Evolutionary conservation across 345 rosid genomes (phyloP).

Genomic region (Brassica juncea): DNA sequence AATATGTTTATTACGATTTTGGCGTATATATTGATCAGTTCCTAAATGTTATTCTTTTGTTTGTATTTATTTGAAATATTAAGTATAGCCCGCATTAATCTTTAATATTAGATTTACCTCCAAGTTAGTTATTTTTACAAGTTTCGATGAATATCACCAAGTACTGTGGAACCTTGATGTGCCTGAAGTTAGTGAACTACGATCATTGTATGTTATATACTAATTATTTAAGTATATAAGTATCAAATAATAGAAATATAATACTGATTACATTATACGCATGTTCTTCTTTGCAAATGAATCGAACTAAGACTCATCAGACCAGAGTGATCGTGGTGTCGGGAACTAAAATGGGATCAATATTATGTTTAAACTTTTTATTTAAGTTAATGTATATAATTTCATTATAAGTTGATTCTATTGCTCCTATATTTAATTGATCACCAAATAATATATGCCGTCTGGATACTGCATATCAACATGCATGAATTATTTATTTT

Average conservation of each 20-base stretch:
- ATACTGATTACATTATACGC: not conserved
- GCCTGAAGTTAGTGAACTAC: not conserved
- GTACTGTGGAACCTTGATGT: no score
- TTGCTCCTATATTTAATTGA: not conserved
- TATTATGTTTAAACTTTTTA: no score
- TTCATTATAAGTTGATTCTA: no score
- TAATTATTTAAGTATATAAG: not conserved
- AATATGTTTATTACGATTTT: no score
- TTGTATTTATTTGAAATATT: no score
- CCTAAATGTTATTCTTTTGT: no score
- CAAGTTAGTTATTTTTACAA: no score
- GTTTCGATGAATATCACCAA: no score
- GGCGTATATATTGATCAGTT: no score
- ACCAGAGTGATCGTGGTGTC: not conserved
- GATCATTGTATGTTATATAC: not conserved
- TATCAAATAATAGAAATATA: not conserved
- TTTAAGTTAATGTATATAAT: not conserved
- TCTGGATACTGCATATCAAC: not conserved
- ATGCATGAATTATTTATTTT: no score
- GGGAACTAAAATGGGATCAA: not conserved
- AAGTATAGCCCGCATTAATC: no score
- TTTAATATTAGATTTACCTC: no score
- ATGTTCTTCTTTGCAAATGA: not conserved
- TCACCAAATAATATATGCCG: not conserved
- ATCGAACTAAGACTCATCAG: not conserved